Evolutionary conservation across 768 basidiomycete genomes (phyloP).

Genomic region (Tricholoma sp.): DNA sequence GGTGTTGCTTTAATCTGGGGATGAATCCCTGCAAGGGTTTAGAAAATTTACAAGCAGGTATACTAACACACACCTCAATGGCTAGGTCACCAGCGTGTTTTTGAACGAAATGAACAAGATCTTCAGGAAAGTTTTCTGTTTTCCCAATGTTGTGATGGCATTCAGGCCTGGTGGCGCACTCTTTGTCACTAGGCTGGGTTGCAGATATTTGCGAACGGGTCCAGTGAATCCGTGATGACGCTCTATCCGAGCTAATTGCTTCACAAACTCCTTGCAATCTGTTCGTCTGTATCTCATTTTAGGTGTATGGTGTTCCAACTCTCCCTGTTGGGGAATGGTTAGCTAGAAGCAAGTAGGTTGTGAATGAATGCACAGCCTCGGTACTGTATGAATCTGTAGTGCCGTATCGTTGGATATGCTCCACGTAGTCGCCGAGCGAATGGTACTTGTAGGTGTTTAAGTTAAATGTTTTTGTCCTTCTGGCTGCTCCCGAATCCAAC

Average conservation of each 20-base stretch:
- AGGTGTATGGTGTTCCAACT: conserved; percentile 11
- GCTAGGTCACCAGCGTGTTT: not conserved
- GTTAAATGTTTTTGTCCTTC: not conserved
- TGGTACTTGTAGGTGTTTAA: not conserved
- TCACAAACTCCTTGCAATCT: too few species aligned
- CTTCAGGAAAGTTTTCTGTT: not conserved
- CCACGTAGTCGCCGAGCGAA: not conserved
- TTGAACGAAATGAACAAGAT: not conserved
- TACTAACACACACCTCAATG: too few species aligned
- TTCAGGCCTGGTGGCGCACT: too few species aligned
- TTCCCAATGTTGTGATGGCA: not conserved
- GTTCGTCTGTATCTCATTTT: conserved; percentile 10
- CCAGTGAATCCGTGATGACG: too few species aligned
- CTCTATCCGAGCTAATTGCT: too few species aligned
- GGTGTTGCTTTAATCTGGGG: too few species aligned
- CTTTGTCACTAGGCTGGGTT: too few species aligned
- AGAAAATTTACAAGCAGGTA: too few species aligned
- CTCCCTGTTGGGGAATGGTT: conserved; percentile 5
- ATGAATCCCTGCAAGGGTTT: too few species aligned
- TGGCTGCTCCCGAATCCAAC: not conserved
- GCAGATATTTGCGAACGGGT: too few species aligned
- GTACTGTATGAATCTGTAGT: not conserved
- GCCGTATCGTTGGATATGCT: not conserved
- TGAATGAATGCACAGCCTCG: not conserved
- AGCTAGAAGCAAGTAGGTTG: not conserved